Evolutionary conservation across 179 eudicot genomes (phyloP).

Genomic region (Silene vulgaris): DNA sequence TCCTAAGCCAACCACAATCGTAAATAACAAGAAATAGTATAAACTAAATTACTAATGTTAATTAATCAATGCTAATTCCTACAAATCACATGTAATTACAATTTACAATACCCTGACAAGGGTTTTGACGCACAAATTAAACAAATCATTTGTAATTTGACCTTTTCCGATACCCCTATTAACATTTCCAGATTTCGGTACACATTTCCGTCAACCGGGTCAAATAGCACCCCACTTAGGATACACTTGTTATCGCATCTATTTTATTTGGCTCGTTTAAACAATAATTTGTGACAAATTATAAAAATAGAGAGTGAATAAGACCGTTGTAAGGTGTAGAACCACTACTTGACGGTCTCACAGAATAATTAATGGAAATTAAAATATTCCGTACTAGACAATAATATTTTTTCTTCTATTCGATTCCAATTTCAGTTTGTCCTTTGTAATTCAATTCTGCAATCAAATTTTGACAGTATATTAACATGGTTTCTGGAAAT

Average conservation of each 20-base stretch:
- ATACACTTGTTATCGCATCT: no score
- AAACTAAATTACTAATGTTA: neutral
- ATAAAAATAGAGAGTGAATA: no score
- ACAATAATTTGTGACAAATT: no score
- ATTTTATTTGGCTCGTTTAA: no score
- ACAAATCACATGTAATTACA: neutral
- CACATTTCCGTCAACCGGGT: constrained; percentile 27
- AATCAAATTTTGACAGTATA: constrained; percentile 2
- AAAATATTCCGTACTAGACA: neutral
- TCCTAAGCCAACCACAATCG: neutral
- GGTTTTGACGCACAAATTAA: constrained; percentile 2
- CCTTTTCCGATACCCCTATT: constrained; percentile 27
- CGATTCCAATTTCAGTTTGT: constrained; percentile 3
- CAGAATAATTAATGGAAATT: neutral
- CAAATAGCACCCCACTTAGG: no score
- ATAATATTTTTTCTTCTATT: neutral
- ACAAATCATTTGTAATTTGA: constrained; percentile 24
- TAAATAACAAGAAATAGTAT: neutral
- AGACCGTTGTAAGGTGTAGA: no score
- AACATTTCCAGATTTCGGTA: constrained; percentile 30
- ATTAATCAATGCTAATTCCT: constrained; percentile 7
- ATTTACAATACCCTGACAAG: constrained; percentile 18
- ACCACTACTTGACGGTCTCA: no score
- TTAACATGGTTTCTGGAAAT: constrained; percentile 25
- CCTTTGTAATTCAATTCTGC: neutral